phyloP scores from a whole-genome alignment of 2,329 filamentous ascomycete species.

The Lachnellula hyalina region DNA sequence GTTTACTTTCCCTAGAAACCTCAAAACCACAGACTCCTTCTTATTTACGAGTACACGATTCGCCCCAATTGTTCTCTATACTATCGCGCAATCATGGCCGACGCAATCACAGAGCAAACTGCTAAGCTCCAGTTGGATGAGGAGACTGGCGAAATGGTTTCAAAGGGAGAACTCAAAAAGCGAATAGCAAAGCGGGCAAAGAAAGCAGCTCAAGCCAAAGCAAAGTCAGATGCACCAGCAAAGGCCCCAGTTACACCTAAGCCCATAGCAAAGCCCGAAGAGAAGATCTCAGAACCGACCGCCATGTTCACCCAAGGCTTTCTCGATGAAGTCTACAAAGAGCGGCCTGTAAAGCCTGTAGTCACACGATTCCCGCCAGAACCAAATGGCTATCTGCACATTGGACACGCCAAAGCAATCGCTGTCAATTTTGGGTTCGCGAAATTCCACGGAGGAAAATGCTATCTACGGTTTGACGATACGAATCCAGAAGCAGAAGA shows the following conservation, averaged over 20 bases:
- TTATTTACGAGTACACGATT: background rate
- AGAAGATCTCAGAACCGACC: slow-evolving; percentile 27
- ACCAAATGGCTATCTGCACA: slow-evolving; percentile 90
- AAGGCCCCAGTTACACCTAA: slow-evolving; percentile 30
- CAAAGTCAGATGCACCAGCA: slow-evolving; percentile 40
- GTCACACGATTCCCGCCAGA: slow-evolving; percentile 76
- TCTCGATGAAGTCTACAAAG: slow-evolving; percentile 65
- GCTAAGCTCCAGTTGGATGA: slow-evolving; percentile 58
- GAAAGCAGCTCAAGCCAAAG: slow-evolving; percentile 49
- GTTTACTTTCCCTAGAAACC: background rate
- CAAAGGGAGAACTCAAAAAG: slow-evolving; percentile 60
- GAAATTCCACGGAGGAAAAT: slow-evolving; percentile 68
- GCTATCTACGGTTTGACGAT: slow-evolving; percentile 80
- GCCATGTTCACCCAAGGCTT: slow-evolving; percentile 77
- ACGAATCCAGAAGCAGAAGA: slow-evolving; percentile 94
- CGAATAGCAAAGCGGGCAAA: slow-evolving; percentile 52
- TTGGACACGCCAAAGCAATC: slow-evolving; percentile 94
- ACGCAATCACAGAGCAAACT: slow-evolving; percentile 38
- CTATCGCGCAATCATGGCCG: slow-evolving; percentile 38
- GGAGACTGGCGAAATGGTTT: slow-evolving; percentile 61
- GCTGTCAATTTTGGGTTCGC: slow-evolving; percentile 96
- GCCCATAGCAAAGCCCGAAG: slow-evolving; percentile 21
- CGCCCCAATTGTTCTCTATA: background rate
- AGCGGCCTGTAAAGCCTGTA: slow-evolving; percentile 56
- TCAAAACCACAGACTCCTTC: background rate